Base-by-base conservation (phyloP, 2,329 filamentous ascomycete species). In the Epichloe brachyelytri region DNA sequence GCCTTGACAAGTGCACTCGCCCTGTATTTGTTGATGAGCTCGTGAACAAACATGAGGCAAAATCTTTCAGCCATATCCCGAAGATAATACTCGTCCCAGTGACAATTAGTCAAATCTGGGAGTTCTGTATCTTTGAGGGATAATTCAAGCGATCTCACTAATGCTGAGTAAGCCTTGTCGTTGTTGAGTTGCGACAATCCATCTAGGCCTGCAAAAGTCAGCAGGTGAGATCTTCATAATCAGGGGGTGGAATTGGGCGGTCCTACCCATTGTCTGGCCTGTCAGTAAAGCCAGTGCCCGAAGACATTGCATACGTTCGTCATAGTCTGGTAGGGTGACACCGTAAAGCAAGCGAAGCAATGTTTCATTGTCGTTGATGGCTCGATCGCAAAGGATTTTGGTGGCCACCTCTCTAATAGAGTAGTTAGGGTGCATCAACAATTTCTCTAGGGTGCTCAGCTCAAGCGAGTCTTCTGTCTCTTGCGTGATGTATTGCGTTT, bases 401-500 rank as follows among this genome's bases (percentile, higher is more conserved):
- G 75, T 74, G 11, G 82, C 79, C 51, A 85, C 83, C 54, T 86
- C 82, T 56, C 82, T 75, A 55, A 90, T 84, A 19, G 84, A 78
- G 60, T 79, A 83, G 64, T 83, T 91, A 54, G 84, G 84, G 63
- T 85, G 85, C 48, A 77, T 72, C 12, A 86, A 70, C 4, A 90
- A 74, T 56, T 80, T 84, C 48, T 81, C 72, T 10, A 90, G 71
- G 0, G 86, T 89, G 41, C 76, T 72, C 11, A 81, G 62, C 52
- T 81, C 78, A 41, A 89, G 71, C 2, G 83, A 78, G 61, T 88
- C 84, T 60, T 89, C 85, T 2, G 83, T 86, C 22, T 85, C 80
- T 63, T 88, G 82, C 14, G 81, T 85, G 56, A 88, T 85, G 63
- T 86, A 86, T 57, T 83, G 79, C 48, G 84, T 79, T 62, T 84